Percentiles rank a stretch among this genome's conserved stretches.
Conservation (phyloP, 106 monocot genomes). For the Apostasia ramifera region DNA sequence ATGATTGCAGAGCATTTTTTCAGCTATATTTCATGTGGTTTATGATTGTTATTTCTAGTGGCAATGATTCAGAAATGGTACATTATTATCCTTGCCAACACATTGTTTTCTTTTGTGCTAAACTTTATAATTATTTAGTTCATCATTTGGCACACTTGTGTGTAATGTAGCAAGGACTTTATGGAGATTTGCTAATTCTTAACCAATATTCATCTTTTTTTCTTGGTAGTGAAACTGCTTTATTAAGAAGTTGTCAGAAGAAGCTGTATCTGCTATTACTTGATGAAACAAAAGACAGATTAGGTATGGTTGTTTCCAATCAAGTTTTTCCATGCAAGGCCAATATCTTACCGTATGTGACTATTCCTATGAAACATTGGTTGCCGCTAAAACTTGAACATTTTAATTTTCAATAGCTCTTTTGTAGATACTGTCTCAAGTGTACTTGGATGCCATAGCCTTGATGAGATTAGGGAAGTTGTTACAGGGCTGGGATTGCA, state of each 20-base stretch:
- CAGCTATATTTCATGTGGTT: too few relatives aligned
- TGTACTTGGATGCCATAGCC: constrained; percentile 40
- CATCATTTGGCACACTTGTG: too few relatives aligned
- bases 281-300: constrained; percentile 24
- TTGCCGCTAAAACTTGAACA: neutral
- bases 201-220: neutral
- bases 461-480: constrained; percentile 49
- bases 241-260: constrained; percentile 43
- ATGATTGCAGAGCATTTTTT: too few relatives aligned
- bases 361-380: neutral
- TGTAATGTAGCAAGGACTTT: too few relatives aligned
- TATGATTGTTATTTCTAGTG: too few relatives aligned
- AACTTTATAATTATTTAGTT: too few relatives aligned
- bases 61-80: too few relatives aligned
- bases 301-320: constrained; percentile 30
- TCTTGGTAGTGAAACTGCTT: constrained; percentile 46
- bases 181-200: neutral
- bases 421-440: constrained; percentile 31
- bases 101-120: too few relatives aligned
- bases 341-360: neutral
- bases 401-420: constrained; percentile 2
- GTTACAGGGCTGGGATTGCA: constrained; percentile 59
- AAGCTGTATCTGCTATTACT: constrained; percentile 44
- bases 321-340: neutral
- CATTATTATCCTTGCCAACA: too few relatives aligned